Base-by-base conservation (phyloP, 2,329 filamentous ascomycete species). In the Septoria petroselini region DNA sequence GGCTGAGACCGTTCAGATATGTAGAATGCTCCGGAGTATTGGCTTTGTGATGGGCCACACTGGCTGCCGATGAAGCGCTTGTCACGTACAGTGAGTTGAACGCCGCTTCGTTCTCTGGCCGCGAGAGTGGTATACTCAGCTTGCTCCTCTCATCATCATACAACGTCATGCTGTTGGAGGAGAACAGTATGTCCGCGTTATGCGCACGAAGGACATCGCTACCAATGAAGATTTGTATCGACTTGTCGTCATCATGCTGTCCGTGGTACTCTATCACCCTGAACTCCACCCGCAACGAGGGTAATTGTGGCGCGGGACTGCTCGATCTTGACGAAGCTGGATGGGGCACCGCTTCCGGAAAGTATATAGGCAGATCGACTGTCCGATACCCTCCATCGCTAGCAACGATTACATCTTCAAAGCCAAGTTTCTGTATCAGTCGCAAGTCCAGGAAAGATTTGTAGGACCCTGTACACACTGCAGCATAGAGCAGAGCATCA, bases 141-240 rank as follows among this genome's bases (percentile, higher is more conserved):
- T 91, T 93, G 66, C 87, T 89, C 38, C 86, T 81, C 51, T 95
- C 88, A 64, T 89, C 86, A 60, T 94, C 88, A 59, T 90, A 91
- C 21, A 97, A 75, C 0, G 86, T 86, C 75, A 98, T 82, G 57
- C 86, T 85, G 64, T 95, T 95, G 58, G 91, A 88, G 0, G 93
- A 97, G 62, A 98, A 88, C 17, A 97, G 73, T 8, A 98, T 79
- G 66, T 97, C 93, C 18, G 89, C 91, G 58, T 87, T 95, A 65
- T 95, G 88, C 7, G 85, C 78, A 55, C 91, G 82, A 49, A 98
- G 76, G 11, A 88, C 81, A 68, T 97, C 91, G 64, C 89, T 95
- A 31, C 93, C 91, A 50, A 98, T 76, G 65, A 95, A 90, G 43
- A 96, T 85, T 58, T 90, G 86, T 49, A 97, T 88, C 7, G 76